Evolutionary conservation across 768 basidiomycete species (phyloP).

Genomic region (Suillus alpinus): DNA sequence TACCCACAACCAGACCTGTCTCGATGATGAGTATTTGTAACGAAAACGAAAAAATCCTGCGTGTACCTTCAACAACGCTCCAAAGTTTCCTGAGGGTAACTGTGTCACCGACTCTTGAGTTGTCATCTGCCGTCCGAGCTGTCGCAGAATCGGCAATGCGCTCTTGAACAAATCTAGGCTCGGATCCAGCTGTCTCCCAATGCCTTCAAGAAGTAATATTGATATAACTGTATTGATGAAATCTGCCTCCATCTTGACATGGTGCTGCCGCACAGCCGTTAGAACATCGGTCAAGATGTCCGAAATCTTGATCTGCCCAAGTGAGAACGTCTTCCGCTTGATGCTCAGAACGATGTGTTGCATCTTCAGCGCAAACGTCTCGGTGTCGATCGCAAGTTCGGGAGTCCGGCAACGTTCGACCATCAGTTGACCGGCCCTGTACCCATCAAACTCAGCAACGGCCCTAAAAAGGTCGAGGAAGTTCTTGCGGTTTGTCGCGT

Average conservation of each 20-base stretch:
- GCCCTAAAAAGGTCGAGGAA: constrained; percentile 97
- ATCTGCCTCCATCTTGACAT: constrained; percentile 98
- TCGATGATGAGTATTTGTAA: constrained; percentile 8
- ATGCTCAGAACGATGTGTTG: constrained; percentile 92
- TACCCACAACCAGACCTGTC: constrained; percentile 86
- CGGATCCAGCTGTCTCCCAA: constrained; percentile 92
- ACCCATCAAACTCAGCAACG: constrained; percentile 95
- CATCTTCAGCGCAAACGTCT: constrained; percentile 97
- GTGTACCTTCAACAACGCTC: constrained; percentile 82
- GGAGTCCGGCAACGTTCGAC: constrained; percentile 91
- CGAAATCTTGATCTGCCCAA: constrained; percentile 95
- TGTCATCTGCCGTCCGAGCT: constrained; percentile 90
- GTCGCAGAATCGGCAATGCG: constrained; percentile 88
- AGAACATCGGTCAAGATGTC: constrained; percentile 91
- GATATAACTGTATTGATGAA: constrained; percentile 98
- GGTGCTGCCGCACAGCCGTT: constrained; percentile 81
- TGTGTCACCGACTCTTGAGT: constrained; percentile 60
- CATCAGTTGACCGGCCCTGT: constrained; percentile 93
- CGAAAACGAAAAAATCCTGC: neutral
- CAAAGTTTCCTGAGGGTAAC: constrained; percentile 69
- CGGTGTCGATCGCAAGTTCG: constrained; percentile 84
- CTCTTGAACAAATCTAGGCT: constrained; percentile 92
- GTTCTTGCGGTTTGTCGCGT: constrained; percentile 79
- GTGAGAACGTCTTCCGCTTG: constrained; percentile 94
- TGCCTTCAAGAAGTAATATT: constrained; percentile 90